Evolutionary conservation across 1,139 yeast species (phyloP).

Genomic region (Kodamaea sp.): DNA sequence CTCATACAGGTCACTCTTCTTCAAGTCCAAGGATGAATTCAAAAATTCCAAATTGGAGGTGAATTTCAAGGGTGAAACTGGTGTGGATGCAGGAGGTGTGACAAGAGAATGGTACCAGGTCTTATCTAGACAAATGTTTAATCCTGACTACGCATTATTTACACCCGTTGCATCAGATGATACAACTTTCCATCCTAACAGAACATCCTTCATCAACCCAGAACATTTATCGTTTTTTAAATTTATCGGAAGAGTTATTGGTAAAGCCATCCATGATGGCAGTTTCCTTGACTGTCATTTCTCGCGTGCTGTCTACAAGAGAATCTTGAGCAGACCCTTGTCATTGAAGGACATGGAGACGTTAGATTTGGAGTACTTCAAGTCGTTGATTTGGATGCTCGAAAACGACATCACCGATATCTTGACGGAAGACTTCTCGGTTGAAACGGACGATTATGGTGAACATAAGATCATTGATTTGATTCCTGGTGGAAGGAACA

Average conservation of each 20-base stretch:
- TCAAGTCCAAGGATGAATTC: constrained; percentile 76
- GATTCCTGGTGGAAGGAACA: constrained; percentile 77
- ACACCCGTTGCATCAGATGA: constrained; percentile 90
- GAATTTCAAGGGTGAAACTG: constrained; percentile 88
- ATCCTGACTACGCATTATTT: constrained; percentile 93
- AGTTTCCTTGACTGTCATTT: constrained; percentile 93
- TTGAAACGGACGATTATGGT: constrained; percentile 93
- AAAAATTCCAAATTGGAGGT: constrained; percentile 75
- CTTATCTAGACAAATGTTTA: constrained; percentile 90
- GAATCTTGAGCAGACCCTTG: constrained; percentile 77
- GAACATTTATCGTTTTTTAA: constrained; percentile 91
- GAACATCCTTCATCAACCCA: constrained; percentile 91
- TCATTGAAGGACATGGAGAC: constrained; percentile 94
- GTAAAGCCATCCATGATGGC: constrained; percentile 89
- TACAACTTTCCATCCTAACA: constrained; percentile 93
- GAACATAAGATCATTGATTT: constrained; percentile 80
- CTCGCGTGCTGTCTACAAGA: constrained; percentile 91
- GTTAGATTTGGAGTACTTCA: constrained; percentile 87
- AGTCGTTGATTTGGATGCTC: constrained; percentile 92
- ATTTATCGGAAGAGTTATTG: constrained; percentile 91
- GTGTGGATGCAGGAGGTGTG: constrained; percentile 98
- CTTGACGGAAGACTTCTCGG: constrained; percentile 92
- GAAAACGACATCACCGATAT: constrained; percentile 96
- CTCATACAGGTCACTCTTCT: constrained; percentile 81
- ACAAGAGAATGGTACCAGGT: constrained; percentile 98